These are phyloP conservation scores for Aspergillus fumigatus DNA, from an alignment of 2,329 filamentous ascomycete genomes.

Conservation along the genomic window DNA sequence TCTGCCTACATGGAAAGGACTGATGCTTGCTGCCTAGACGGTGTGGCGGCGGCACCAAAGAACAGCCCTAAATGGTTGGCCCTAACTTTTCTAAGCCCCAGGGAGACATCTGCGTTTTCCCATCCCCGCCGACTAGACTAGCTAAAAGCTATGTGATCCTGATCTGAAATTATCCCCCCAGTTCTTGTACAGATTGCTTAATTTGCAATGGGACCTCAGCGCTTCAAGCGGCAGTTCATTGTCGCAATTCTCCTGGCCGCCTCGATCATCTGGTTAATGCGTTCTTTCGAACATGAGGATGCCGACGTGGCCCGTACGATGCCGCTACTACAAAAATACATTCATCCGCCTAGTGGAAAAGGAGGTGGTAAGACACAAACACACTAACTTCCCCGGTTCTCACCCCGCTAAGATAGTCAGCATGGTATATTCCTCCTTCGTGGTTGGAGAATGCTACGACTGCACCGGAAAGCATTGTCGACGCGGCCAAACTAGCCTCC, in stretches of 20 bases:
- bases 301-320: background rate
- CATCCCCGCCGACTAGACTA: no score
- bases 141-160: no score
- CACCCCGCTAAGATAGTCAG: background rate
- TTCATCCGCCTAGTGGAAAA: background rate
- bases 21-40: no score
- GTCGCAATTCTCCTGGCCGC: background rate
- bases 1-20: no score
- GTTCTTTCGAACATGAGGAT: background rate
- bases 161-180: no score
- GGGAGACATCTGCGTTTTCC: no score
- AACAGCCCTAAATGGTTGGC: background rate
- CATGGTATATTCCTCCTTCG: slow-evolving; percentile 9
- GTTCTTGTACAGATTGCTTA: no score
- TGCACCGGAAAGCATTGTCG: slow-evolving; percentile 17
- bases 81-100: no score
- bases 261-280: background rate
- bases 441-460: background rate
- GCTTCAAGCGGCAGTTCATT: background rate
- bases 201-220: background rate
- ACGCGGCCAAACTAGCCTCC: slow-evolving; percentile 23
- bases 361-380: background rate
- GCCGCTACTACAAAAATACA: background rate
- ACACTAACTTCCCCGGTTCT: background rate
- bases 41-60: no score